phyloP scores from a whole-genome alignment of 2,329 filamentous ascomycete species.

The Akanthomyces uredinophilus region DNA sequence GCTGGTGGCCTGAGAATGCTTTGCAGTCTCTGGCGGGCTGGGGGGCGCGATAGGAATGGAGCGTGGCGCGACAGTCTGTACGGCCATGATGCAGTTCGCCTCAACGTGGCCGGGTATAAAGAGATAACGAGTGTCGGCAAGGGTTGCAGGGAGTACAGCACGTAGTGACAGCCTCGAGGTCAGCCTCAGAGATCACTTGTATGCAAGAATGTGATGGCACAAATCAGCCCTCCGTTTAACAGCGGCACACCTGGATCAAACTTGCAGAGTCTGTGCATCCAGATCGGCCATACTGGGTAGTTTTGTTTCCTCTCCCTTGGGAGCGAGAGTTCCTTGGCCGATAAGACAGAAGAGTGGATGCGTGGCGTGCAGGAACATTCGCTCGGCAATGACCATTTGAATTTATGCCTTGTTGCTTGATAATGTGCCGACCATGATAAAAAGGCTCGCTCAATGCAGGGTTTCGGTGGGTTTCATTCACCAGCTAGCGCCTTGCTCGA shows the following conservation, averaged over 20 bases:
- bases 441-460: neutral
- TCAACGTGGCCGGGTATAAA: neutral
- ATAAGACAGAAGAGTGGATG: neutral
- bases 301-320: neutral
- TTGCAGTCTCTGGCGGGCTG: constrained; percentile 15
- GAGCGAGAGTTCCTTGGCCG: neutral
- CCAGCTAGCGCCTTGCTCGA: neutral
- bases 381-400: neutral
- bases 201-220: neutral
- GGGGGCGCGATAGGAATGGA: neutral
- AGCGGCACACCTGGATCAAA: neutral
- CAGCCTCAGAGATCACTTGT: neutral
- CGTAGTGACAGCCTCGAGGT: neutral
- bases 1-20: constrained; percentile 20
- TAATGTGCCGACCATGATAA: neutral
- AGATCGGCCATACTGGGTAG: neutral
- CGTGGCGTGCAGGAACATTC: neutral
- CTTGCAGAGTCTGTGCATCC: neutral
- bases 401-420: neutral
- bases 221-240: neutral
- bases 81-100: neutral
- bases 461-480: neutral
- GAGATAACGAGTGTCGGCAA: neutral
- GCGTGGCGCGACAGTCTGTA: neutral
- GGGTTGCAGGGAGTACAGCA: neutral